Evolutionary conservation across 352 stramenopile genomes (phyloP), one percentile per base, ranked within the genome.

Genomic region (Phytophthora agathidicida): DNA sequence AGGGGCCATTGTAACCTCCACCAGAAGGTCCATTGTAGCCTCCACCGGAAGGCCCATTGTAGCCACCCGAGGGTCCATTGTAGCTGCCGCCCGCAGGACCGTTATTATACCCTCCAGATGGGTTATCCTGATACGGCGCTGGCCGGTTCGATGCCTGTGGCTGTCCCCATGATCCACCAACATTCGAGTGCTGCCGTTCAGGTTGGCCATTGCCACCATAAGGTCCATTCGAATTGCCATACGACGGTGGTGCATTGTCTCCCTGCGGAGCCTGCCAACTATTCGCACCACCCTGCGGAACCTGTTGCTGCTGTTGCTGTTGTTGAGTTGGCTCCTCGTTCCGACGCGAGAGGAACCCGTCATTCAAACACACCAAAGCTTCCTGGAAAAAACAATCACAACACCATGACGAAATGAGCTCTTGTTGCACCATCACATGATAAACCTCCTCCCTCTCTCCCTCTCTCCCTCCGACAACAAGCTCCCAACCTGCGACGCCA

Each of bases 281-380:
- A 42, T 60, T 73, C 10, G 33, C 55, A 16, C 26, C 51, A 30
- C 41, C 44, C 14, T 76, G 65, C 23, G 56, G 37, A 37, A 28
- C 17, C 19, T 65, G 45, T 47, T 49, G 47, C 35, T 63, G 60
- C 14, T 71, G 55, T 8, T 67, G 60, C 55, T 37, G 52, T 17
- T 43, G 61, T 13, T 58, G 67, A 47, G 56, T 41, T 13, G 46
- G 66, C 16, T 65, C 51, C 7, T 77, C 75, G n/a, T 75, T 75
- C 11, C 60, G 75, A 52, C 81, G 77, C 6, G 75, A 83, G 24
- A 93, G 42, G 23, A 74, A 79, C 7, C 77, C 80, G 31, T 91
- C 80, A 33, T 93, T 90, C 48, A 93, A 69, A 47, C 81, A 91
- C 33, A 93, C 83, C 5, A 93, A 45, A 20, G 77, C 81, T 79